A percentile compares a stretch with the other conserved stretches of the same genome.
Conservation (phyloP, 768 basidiomycete genomes). For the Termitomyces sp. region DNA sequence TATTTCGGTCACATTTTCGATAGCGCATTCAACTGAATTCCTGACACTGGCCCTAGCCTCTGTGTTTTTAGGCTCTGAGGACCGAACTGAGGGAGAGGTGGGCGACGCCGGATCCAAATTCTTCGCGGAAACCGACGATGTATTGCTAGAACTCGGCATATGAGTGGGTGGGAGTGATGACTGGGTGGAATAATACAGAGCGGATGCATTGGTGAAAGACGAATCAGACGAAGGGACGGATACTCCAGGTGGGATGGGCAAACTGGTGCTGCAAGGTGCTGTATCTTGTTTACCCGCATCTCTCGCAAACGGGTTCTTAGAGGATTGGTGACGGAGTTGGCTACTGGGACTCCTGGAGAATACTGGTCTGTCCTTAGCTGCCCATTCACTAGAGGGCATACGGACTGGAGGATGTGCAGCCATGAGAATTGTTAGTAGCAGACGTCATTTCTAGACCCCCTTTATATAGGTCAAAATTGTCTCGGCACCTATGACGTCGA, state of each 20-base stretch:
- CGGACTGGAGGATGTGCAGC: background rate
- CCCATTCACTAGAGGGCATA: conserved; percentile 7
- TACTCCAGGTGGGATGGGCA: background rate
- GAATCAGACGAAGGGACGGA: background rate
- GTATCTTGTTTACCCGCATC: background rate
- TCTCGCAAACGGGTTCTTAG: background rate
- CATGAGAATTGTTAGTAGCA: background rate
- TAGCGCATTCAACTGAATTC: background rate
- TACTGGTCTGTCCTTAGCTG: background rate
- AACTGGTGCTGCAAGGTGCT: background rate
- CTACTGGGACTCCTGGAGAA: background rate
- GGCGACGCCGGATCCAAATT: background rate
- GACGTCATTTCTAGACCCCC: background rate
- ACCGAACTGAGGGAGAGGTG: background rate
- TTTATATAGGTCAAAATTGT: background rate
- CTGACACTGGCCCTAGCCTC: background rate
- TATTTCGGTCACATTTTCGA: conserved; percentile 4
- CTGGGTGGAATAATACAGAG: background rate
- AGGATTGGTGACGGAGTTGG: background rate
- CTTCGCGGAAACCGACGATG: background rate
- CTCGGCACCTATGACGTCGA: background rate
- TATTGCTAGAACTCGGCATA: background rate
- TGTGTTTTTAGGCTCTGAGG: background rate
- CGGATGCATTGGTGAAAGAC: background rate
- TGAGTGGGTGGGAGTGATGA: background rate